Base-by-base conservation (phyloP, 495 filamentous ascomycete species). In the Poronia punctata region DNA sequence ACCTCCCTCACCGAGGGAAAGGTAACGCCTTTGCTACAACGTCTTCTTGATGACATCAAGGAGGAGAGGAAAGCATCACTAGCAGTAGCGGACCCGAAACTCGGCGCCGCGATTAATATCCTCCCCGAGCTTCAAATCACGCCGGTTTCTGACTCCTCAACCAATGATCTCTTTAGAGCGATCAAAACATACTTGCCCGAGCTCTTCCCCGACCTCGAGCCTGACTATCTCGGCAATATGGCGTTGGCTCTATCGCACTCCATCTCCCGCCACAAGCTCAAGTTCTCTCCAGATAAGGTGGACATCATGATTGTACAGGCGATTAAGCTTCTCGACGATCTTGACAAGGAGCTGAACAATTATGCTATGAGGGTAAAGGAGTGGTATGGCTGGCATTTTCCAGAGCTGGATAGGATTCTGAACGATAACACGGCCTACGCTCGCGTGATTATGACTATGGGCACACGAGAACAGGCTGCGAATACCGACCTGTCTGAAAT, bases 371-470 rank as follows among this genome's bases (percentile, higher is more conserved):
- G 92, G 57, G 88, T 96, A 36, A 96, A 95, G 79, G 92, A 99
- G 65, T 99, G 92, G 92, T 99, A 99, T 54, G 92, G 92, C 42
- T 99, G 92, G 92, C 93, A 97, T 67, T 99, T 97, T 71, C 92
- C 92, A 16, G 92, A 99, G 67, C 75, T 99, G 75, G 88, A 83
- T 45, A 84, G 85, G 61, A 96, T 97, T 57, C 75, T 99, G 48
- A 94, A 95, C 61, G 92, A 99, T 75, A 99, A 99, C 65, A 67
- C 96, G 38, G 93, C 93, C 42, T 97, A 96, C 56, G 76, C 92
- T 39, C 76, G 79, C 35, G 78, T 97, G 35, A 88, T 97, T 43
- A 67, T 90, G 38, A 75, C 77, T 49, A 84, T 95, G 75, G 92
- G 92, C 48, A 83, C 93, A 78, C 80, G 92, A 38, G 69, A 76